A percentile compares a stretch with the other conserved stretches of the same genome.
Evolutionary conservation across 1,284 basidiomycete species (phyloP).

Genomic region (Ceratobasidium sp.): DNA sequence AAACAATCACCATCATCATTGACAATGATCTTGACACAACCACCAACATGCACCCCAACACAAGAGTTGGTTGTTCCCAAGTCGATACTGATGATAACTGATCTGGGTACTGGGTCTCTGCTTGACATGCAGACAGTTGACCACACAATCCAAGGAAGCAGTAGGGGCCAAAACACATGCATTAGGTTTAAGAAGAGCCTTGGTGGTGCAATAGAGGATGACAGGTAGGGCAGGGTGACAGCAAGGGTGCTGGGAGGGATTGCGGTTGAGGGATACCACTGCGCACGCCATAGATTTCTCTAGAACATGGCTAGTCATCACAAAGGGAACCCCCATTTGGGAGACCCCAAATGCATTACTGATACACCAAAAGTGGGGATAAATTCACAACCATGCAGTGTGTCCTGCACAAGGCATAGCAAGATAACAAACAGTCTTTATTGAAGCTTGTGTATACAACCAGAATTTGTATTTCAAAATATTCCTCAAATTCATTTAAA

Average conservation of each 20-base stretch:
- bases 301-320: not conserved
- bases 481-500: not conserved
- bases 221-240: not conserved
- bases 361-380: not conserved
- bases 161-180: not conserved
- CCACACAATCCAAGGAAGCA: not conserved
- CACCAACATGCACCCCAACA: constrained; percentile 61
- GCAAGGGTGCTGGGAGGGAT: not conserved
- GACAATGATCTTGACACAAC: constrained; percentile 67
- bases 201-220: not conserved
- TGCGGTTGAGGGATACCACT: not conserved
- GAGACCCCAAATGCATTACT: not conserved
- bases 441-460: not conserved
- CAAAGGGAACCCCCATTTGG: not conserved
- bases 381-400: not conserved
- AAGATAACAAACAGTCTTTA: not conserved
- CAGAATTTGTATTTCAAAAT: too few relatives aligned
- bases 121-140: not conserved
- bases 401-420: not conserved
- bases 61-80: constrained; percentile 56
- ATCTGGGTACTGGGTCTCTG: not conserved
- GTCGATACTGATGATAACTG: constrained; percentile 57
- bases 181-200: not conserved
- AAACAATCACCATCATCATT: constrained; percentile 72
- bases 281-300: not conserved